Base-by-base conservation (phyloP, 2,329 filamentous ascomycete species). In the Claviceps maximensis region DNA sequence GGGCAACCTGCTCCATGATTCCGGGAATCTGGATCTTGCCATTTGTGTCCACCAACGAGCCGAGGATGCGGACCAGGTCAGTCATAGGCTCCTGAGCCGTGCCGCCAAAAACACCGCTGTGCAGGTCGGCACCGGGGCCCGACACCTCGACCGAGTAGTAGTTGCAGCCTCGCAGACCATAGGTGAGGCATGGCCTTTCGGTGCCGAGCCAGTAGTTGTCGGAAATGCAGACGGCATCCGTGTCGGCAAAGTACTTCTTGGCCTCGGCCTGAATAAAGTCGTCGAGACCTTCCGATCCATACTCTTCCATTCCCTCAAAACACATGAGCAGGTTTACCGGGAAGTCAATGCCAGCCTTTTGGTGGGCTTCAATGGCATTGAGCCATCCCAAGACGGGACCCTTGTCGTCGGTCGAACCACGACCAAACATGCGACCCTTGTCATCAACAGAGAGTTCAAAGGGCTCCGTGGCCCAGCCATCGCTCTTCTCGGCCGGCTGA, bases 161-260 rank as follows among this genome's bases (percentile, higher is more conserved):
- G 76, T 94, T 97, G 82, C 88, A 94, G 52, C 93, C 93, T 60
- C 93, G 87, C 57, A 98, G 85, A 61, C 93, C 93, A 69, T 98
- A 98, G 10, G 93, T 98, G 65, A 98, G 74, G 70, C 93, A 98
- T 13, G 93, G 93, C 79, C 96, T 96, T 78, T 97, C 89, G 6
- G 93, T 97, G 55, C 93, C 93, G 42, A 98, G 83, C 93, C 93
- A 98, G 82, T 98, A 98, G 79, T 98, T 98, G 72, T 98, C 93
- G 48, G 89, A 95, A 67, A 98, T 98, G 74, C 93, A 98, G 56
- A 97, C 89, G 6, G 90, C 93, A 60, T 98, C 93, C 38, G 89
- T 83, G 63, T 96, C 91, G 64, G 89, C 89, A 75, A 98, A 98
- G 77, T 84, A 97, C 63, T 87, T 86, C 74, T 94, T 89, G 59